phyloP scores from a whole-genome alignment of 2,329 filamentous ascomycete genomes.

The Arthroderma sp. region DNA sequence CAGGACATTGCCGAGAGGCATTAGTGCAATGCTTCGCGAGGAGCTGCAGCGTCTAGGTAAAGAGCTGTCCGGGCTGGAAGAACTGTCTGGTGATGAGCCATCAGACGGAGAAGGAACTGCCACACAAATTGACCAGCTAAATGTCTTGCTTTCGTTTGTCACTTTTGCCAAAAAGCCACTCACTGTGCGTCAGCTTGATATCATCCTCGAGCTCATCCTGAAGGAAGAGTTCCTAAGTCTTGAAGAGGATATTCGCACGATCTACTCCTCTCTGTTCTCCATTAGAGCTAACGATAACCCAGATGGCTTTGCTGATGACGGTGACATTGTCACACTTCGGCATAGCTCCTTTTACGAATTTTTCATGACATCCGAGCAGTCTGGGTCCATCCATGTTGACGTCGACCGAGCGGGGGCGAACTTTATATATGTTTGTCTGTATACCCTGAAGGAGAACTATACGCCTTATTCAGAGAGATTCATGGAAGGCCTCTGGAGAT shows the following conservation, averaged over 20 bases:
- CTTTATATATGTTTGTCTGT: too few relatives aligned
- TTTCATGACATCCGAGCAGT: not conserved
- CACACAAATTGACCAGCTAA: slow-evolving; percentile 2
- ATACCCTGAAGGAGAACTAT: too few relatives aligned
- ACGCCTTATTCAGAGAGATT: too few relatives aligned
- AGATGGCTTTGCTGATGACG: not conserved
- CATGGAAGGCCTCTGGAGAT: too few relatives aligned
- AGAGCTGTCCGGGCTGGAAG: too few relatives aligned
- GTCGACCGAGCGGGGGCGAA: too few relatives aligned
- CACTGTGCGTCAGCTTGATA: not conserved
- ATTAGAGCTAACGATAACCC: not conserved
- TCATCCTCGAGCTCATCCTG: slow-evolving; percentile 4
- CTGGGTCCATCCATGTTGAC: not conserved
- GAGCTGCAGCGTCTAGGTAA: too few relatives aligned
- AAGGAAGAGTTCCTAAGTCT: not conserved
- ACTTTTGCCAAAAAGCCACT: not conserved
- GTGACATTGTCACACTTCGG: not conserved
- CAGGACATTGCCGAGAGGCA: slow-evolving; percentile 12
- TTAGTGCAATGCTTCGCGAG: slow-evolving; percentile 10
- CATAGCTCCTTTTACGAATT: slow-evolving; percentile 5
- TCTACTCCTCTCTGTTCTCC: slow-evolving; percentile 4
- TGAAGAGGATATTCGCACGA: slow-evolving; percentile 6
- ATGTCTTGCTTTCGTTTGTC: slow-evolving; percentile 3
- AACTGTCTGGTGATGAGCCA: too few relatives aligned
- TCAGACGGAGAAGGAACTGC: not conserved